These are phyloP conservation scores for Cyanophora paradoxa DNA, from an alignment of 78 protist genomes.

Conservation along the genomic window DNA sequence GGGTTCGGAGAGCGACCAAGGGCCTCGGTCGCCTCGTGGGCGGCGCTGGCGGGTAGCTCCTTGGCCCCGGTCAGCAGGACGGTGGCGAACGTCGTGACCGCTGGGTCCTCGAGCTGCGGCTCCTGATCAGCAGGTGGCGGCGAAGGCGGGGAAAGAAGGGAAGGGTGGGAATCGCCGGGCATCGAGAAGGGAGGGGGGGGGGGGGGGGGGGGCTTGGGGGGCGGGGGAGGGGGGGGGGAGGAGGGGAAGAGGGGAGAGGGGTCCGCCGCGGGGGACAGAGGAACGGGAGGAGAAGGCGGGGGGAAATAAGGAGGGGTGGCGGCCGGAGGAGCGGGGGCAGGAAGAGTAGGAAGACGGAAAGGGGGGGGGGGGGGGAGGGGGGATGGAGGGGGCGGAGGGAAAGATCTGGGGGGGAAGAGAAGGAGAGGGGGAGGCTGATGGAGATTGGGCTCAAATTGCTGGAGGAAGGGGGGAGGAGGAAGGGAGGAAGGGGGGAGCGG, in stretches of 20 bases:
- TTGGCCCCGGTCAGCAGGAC: too few species aligned
- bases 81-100: neutral
- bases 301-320: neutral
- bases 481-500: neutral
- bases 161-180: neutral
- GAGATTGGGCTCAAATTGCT: neutral
- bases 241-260: neutral
- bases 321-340: neutral
- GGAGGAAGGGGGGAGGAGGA: neutral
- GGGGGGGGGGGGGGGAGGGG: neutral
- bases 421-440: neutral
- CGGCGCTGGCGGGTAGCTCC: too few species aligned
- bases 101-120: neutral
- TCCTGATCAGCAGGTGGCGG: neutral
- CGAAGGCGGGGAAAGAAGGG: neutral
- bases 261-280: neutral
- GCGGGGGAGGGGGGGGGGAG: neutral
- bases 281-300: neutral
- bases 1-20: too few species aligned
- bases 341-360: neutral
- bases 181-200: neutral
- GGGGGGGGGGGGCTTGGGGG: neutral
- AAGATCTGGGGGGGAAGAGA: neutral
- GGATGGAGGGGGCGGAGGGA: neutral
- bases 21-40: too few species aligned